Evolutionary conservation across 2,329 filamentous ascomycete genomes (phyloP), one percentile per base, ranked within the genome.

Genomic region (Orbilia ellipsospora): DNA sequence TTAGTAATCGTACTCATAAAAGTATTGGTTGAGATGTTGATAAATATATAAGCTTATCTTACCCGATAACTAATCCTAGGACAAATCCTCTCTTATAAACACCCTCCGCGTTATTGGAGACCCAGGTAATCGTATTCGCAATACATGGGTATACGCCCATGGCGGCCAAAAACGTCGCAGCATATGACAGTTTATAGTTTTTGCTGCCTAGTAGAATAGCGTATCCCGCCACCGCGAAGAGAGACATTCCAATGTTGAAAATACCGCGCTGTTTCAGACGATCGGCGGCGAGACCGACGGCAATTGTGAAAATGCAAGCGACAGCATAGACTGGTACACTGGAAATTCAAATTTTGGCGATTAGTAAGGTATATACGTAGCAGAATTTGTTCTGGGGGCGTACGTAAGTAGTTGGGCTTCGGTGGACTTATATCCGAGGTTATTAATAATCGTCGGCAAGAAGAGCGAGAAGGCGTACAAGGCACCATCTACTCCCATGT

Each of bases 71-170:
- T 77, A 97, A 89, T 0, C 94, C 94, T 0, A 97, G 83, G 0
- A 92, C 92, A 16, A 97, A 90, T 44, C 93, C 94, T 40, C 94
- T 88, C 84, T 97, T 97, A 83, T 96, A 96, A 1, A 94, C 92
- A 13, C 94, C 91, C 82, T 97, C 94, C 42, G 90, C 87, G 77
- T 97, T 97, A 83, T 97, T 97, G 56, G 90, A 89, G 16, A 90
- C 85, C 94, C 94, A 97, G 1, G 90, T 89, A 77, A 97, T 92
- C 0, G 92, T 96, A 81, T 96, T 95, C 7, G 92, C 84, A 68
- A 97, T 92, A 80, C 89, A 90, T 0, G 94, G 93, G 80, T 97
- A 97, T 78, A 97, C 96, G 0, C 94, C 93, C 68, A 94, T 84
- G 0, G 94, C 93, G 0, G 90, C 93, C 0, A 97, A 85, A 82